These are phyloP conservation scores for Tricholoma flavovirens DNA, from an alignment of 768 basidiomycete species.

Conservation along the genomic window DNA sequence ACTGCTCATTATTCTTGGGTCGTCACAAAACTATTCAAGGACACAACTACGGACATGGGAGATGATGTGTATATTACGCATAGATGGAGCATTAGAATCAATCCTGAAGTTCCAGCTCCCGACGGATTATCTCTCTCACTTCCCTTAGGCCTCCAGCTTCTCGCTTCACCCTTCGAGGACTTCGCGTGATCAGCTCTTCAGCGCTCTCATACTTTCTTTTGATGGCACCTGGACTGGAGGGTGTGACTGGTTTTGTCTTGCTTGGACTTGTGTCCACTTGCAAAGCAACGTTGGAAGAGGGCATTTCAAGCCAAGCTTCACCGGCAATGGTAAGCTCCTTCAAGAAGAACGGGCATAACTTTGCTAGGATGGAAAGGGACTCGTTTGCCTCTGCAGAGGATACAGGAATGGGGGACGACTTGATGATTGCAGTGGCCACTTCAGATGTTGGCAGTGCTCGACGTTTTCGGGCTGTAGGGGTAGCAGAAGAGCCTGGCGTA, in stretches of 20 bases:
- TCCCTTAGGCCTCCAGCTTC: slow-evolving; percentile 72
- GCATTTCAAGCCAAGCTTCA: slow-evolving; percentile 59
- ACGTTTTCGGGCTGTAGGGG: slow-evolving; percentile 60
- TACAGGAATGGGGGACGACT: slow-evolving; percentile 78
- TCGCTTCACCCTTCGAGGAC: slow-evolving; percentile 65
- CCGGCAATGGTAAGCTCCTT: slow-evolving; percentile 55
- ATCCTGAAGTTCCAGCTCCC: slow-evolving; percentile 70
- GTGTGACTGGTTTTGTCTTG: slow-evolving; percentile 29
- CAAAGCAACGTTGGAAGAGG: slow-evolving; percentile 32
- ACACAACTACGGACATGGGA: slow-evolving; percentile 14
- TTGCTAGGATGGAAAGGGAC: slow-evolving; percentile 58
- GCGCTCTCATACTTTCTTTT: slow-evolving; percentile 53
- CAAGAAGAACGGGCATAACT: slow-evolving; percentile 78
- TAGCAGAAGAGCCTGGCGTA: slow-evolving; percentile 38
- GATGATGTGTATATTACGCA: slow-evolving; percentile 8
- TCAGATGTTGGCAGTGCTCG: slow-evolving; percentile 64
- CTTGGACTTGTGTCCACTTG: slow-evolving; percentile 32
- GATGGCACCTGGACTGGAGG: slow-evolving; percentile 45
- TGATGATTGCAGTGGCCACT: slow-evolving; percentile 62
- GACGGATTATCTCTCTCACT: slow-evolving; percentile 76
- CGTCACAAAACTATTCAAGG: slow-evolving; percentile 12
- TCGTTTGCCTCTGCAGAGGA: slow-evolving; percentile 74
- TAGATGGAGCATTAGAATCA: slow-evolving; percentile 34
- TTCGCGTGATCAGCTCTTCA: slow-evolving; percentile 56
- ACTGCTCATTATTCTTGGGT: neutral